These are phyloP conservation scores for Scenedesmus sp. DNA, from an alignment of 163 green algal species.

Conservation along the genomic window DNA sequence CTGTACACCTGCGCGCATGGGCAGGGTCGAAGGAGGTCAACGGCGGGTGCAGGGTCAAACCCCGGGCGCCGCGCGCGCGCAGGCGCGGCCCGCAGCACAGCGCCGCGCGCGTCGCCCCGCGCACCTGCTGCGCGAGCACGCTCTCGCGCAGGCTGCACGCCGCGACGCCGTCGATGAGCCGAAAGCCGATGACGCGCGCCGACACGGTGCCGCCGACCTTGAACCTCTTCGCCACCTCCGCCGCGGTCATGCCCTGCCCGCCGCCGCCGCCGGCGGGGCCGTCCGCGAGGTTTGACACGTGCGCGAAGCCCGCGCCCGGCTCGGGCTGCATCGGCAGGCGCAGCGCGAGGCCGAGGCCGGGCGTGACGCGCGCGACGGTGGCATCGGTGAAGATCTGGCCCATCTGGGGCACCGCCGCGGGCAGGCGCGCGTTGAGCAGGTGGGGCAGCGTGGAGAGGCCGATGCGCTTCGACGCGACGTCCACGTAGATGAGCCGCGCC, in stretches of 20 bases:
- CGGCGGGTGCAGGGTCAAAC: too few species aligned
- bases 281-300: constrained; percentile 76
- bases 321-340: constrained; percentile 56
- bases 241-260: constrained; percentile 13
- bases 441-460: constrained; percentile 80
- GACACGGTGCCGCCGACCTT: constrained; percentile 52
- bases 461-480: constrained; percentile 77
- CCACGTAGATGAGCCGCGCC: constrained; percentile 88
- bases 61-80: too few species aligned
- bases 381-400: constrained; percentile 71
- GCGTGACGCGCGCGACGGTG: constrained; percentile 77
- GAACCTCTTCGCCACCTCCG: constrained; percentile 65
- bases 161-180: constrained; percentile 88
- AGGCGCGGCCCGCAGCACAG: too few species aligned
- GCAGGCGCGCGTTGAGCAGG: constrained; percentile 70
- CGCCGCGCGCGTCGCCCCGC: too few species aligned
- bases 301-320: constrained; percentile 57
- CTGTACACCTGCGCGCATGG: constrained; percentile 29
- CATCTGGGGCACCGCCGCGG: constrained; percentile 66
- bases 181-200: constrained; percentile 85
- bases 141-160: constrained; percentile 70
- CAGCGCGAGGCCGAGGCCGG: constrained; percentile 78
- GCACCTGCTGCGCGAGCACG: constrained; percentile 61
- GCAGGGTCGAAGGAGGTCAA: too few species aligned
- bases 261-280: constrained; percentile 43